Percentiles rank a stretch among this genome's conserved stretches.
These are phyloP conservation scores for Cutaneotrichosporon arboriforme DNA, from an alignment of 1,284 basidiomycete species.

Conservation along the genomic window DNA sequence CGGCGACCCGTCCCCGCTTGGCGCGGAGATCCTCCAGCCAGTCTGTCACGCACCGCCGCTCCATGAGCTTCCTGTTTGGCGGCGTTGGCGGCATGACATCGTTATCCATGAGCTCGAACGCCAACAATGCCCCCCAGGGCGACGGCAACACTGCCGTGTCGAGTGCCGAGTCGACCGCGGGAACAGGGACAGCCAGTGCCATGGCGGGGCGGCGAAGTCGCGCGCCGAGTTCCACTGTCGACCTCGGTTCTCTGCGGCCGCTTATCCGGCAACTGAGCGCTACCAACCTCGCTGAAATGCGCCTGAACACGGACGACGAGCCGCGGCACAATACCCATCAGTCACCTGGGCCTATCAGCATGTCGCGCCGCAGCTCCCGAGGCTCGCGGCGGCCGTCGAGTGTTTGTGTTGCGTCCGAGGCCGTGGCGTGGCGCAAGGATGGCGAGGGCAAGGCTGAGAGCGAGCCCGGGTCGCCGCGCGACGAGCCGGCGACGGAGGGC, in stretches of 20 bases:
- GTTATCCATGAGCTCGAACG: conserved; percentile 16
- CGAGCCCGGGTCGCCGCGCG: not conserved
- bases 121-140: not conserved
- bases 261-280: conserved; percentile 28
- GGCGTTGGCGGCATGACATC: conserved; percentile 36
- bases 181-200: not conserved
- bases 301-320: conserved; percentile 9
- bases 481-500: not conserved
- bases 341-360: not conserved
- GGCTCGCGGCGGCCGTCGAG: conserved; percentile 1
- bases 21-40: conserved; percentile 16
- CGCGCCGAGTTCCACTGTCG: conserved; percentile 12
- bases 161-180: conserved; percentile 5
- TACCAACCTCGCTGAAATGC: conserved; percentile 19
- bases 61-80: conserved; percentile 39
- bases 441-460: not conserved
- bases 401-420: not conserved
- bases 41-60: conserved; percentile 22
- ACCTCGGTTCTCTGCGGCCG: conserved; percentile 16
- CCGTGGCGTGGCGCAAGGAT: not conserved
- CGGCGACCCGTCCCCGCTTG: conserved; percentile 8
- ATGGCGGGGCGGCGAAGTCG: conserved; percentile 17
- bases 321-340: not conserved
- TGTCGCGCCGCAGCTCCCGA: conserved; percentile 1
- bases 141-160: conserved; percentile 1